Base-by-base conservation (phyloP, 179 eudicot genomes). In the Beta lomatogona region DNA sequence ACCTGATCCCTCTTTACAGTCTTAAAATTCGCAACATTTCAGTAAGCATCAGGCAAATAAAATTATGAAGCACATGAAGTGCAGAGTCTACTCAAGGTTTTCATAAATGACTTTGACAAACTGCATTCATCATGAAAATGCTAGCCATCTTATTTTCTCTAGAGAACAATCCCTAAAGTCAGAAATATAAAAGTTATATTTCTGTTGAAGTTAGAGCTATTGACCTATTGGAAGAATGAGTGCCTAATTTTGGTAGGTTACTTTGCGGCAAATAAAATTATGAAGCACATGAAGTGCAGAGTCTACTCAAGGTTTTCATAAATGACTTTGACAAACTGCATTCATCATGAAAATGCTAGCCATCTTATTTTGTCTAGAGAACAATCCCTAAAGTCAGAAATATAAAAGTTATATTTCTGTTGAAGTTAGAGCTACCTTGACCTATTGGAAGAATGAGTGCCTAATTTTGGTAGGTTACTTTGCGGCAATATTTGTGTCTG, bases 371-470 rank as follows among this genome's bases (percentile, higher is more conserved):
- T 7, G 9, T 44, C 18, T 65, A 11, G 25, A 77, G 73, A 63
- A 73, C 15, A 69, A 15, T 31, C 50, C 50, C 60, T 9, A n/a
- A 31, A 31, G 54, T 54, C 19, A 15, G 65, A 18, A 73, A 78
- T 19, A 72, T 48, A 31, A 45, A 68, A 71, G 28, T 41, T 77
- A 36, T 21, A 11, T 71, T 78, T 25, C 28, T 25, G 10, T 48
- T 70, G 44, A 52, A 52, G n/a, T 71, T 31, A 9, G 55, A 77
- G 60, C 60, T 41, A n/a, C 45, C 36, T 59, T 67, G 69, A 74
- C 64, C 8, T 77, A 15, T 5, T 78, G 79, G 60, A 73, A 73
- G 59, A 67, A 46, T 46, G 71, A 57, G 61, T 74, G 74, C 70
- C 50, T 31, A 36, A 73, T 25, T 19, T 76, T 67, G 16, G 54